A percentile compares a stretch with the other conserved stretches of the same genome.
phyloP scores from a whole-genome alignment of 768 basidiomycete species.

The Lactarius deliciosus region DNA sequence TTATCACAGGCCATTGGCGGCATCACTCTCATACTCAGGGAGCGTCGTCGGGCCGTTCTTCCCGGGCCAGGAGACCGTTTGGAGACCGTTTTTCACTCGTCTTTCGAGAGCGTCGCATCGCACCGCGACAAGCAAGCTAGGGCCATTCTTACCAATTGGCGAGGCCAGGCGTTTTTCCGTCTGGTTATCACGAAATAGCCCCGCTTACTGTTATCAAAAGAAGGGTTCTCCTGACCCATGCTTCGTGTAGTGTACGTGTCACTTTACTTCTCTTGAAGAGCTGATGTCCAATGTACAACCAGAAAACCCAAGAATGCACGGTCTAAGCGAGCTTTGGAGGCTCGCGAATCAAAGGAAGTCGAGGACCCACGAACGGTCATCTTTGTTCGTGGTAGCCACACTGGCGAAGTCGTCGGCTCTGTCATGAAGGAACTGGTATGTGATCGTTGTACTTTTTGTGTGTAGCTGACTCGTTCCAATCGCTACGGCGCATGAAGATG shows the following conservation, averaged over 20 bases:
- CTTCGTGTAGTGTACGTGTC: conserved; percentile 26
- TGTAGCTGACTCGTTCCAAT: background rate
- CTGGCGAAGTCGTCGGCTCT: conserved; percentile 73
- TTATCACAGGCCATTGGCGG: too few relatives aligned
- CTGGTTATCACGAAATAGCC: background rate
- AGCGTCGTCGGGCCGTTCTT: background rate
- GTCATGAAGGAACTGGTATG: conserved; percentile 90
- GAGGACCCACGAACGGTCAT: conserved; percentile 86
- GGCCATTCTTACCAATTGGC: background rate
- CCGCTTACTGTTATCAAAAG: background rate
- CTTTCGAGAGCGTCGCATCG: background rate
- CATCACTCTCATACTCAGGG: too few relatives aligned
- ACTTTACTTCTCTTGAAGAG: background rate
- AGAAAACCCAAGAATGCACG: conserved; percentile 96
- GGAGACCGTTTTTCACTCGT: background rate
- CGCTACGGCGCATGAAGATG: conserved; percentile 54
- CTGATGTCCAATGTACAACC: background rate
- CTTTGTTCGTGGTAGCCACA: conserved; percentile 86
- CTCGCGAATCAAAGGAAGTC: conserved; percentile 84
- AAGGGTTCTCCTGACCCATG: conserved; percentile 6
- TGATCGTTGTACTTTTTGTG: conserved; percentile 21
- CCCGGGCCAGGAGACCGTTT: background rate
- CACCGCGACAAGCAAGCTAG: background rate
- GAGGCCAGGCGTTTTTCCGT: background rate
- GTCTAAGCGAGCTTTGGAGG: conserved; percentile 85